Base-by-base conservation (phyloP, 78 protist genomes). In the Dictyostelium capitatum region DNA sequence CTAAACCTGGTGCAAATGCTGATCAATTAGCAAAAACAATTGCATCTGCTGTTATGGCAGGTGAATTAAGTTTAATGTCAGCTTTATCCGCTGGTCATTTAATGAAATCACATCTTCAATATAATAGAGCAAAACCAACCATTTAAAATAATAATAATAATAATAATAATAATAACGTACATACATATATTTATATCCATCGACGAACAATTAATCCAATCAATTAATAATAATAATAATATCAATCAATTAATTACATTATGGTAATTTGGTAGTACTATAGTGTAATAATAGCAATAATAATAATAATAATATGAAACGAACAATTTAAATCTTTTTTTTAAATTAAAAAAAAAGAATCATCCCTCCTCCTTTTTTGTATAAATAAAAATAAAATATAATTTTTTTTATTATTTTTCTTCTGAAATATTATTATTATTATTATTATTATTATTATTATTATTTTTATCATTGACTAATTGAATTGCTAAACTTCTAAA, bases 31-130 rank as follows among this genome's bases (percentile, higher is more conserved):
- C 99, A 0, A 77, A 70, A 43, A 32, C 92, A 53, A 89, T 99
- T 4, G 19, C 90, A 23, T 92, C 97, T 48, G 43, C 98, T 56
- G 99, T 98, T 14, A 25, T 99, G 80, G 98, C 99, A 12, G 99
- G 99, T 30, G 99, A 99, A 90, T 91, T 99, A 25, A 94, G 98
- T 11, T 92, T 99, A 43, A 83, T 98, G 82, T 2, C 97, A 19
- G 98, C 99, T 23, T 89, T 98, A 23, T 96, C 99, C 2, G 96
- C 96, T 6, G 97, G 96, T 23, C 94, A 92, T 47, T 80, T 98
- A 6, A 91, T 98, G 59, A 5, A 32, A 51, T 67, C 96, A 6
- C 99, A 98, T 83, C 89, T 98, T 80, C 73, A 72, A 47, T 95
- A 79, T 43, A 98, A 98, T 69, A 93, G 99, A 84, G 54, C 67